These are phyloP conservation scores for Polytrichum commune DNA, from an alignment of 225 moss, liverwort and hornwort genomes.

Conservation along the genomic window DNA sequence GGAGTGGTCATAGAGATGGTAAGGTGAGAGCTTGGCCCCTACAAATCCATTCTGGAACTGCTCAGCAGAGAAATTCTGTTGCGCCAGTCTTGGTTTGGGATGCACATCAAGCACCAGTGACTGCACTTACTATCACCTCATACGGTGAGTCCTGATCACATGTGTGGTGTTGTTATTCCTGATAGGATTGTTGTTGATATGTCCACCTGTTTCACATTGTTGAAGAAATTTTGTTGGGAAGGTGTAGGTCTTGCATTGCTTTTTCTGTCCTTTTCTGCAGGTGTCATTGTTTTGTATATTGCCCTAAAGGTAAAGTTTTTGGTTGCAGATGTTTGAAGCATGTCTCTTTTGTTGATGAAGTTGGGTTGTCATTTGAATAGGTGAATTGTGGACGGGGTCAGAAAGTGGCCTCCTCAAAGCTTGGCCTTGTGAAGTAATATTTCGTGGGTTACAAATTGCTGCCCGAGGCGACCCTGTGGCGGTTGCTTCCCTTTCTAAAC, in stretches of 20 bases:
- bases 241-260: too few relatives aligned
- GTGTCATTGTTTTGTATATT: too few relatives aligned
- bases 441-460: conserved; percentile 50
- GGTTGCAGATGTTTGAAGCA: too few relatives aligned
- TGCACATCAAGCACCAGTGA: conserved; percentile 64
- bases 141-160: conserved; percentile 35
- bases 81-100: conserved; percentile 59
- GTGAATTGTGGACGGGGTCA: conserved; percentile 95
- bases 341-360: background rate
- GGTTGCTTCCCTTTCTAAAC: conserved; percentile 51
- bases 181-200: too few relatives aligned
- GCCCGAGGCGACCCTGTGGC: conserved; percentile 43
- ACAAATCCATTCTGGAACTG: conserved; percentile 21
- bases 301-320: too few relatives aligned
- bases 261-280: too few relatives aligned
- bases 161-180: too few relatives aligned
- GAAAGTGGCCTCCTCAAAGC: conserved; percentile 84
- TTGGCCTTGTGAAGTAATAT: conserved; percentile 73
- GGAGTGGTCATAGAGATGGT: conserved; percentile 96
- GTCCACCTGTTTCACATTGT: too few relatives aligned
- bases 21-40: conserved; percentile 78
- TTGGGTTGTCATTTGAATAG: conserved; percentile 29
- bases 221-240: too few relatives aligned
- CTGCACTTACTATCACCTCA: conserved; percentile 46
- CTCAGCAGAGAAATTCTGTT: conserved; percentile 40